Conservation (phyloP, 192 early-diverging fungal species). For the Backusella circina region DNA sequence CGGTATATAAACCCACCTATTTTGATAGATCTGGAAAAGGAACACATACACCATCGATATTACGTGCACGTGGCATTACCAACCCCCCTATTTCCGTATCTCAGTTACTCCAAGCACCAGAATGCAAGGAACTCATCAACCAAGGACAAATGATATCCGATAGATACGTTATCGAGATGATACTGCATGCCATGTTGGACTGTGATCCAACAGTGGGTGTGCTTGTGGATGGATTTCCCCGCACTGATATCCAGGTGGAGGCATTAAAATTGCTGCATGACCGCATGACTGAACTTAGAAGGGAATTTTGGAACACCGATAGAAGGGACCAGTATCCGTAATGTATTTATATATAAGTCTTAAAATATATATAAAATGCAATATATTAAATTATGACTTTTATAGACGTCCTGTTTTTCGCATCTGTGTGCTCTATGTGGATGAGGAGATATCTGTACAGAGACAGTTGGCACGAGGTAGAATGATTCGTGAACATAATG, state of each 20-base stretch:
- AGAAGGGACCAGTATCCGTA: conserved; percentile 47
- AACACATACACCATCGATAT: conserved; percentile 52
- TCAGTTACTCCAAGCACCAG: conserved; percentile 45
- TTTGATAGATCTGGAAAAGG: conserved; percentile 49
- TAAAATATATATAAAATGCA: neutral
- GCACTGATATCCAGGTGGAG: conserved; percentile 57
- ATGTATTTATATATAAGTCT: neutral
- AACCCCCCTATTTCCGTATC: conserved; percentile 57
- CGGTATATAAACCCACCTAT: no score
- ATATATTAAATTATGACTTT: neutral
- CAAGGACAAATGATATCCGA: conserved; percentile 55
- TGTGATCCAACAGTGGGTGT: conserved; percentile 52
- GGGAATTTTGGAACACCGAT: conserved; percentile 47
- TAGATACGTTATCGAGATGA: conserved; percentile 48
- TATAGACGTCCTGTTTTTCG: conserved; percentile 50
- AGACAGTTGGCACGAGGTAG: conserved; percentile 47
- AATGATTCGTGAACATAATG: conserved; percentile 49
- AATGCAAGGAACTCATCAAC: conserved; percentile 55
- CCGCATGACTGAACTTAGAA: conserved; percentile 49
- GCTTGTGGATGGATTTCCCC: conserved; percentile 53
- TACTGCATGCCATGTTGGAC: conserved; percentile 47
- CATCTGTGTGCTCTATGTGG: conserved; percentile 54
- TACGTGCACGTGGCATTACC: conserved; percentile 52
- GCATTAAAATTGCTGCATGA: conserved; percentile 51
- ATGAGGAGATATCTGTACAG: conserved; percentile 52